Evolutionary conservation across 2,329 filamentous ascomycete species (phyloP), one percentile per base, ranked within the genome.

Genomic region (Niveomyces coronatus): DNA sequence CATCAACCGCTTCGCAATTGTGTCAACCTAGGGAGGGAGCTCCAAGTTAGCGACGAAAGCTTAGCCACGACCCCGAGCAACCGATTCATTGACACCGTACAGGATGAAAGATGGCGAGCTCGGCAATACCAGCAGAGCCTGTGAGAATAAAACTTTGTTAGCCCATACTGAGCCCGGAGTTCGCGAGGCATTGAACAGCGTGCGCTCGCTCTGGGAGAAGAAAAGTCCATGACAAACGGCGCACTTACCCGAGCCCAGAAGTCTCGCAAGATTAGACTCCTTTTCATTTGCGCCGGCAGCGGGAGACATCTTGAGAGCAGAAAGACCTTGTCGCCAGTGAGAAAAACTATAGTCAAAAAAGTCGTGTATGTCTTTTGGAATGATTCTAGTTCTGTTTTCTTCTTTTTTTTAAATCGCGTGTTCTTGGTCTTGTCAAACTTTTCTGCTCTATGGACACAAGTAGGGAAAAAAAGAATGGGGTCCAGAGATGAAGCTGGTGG

Each of bases 1-100:
- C 91, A 98, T 98, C 64, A 98, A 77, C 51, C 91, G 85, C 74
- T 98, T 98, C 47, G 91, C 89, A 54, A 93, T 95, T 35, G 91
- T 98, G 66, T 98, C 91, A 61, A 98, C 85, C 84, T 89, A 45
- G 10, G 31, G 14, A 9, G 11, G 3, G 10, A 15, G 15, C 35
- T 27, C 37, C 31, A 35, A 28, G 24, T 14, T 20, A 20, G n/a
- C 13, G 32, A 43, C 27, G 44, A 37, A 10, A n/a, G 17, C 6
- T 11, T 27, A 8, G 24, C 9, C 4, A 17, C n/a, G 20, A 31
- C 27, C 18, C 41, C 20, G 18, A 7, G 19, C 40, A 42, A 40
- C 43, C 42, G 17, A 19, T n/a, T 19, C 23, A 15, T 34, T 11
- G 37, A 40, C 40, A 44, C 58, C 71, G 50, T 72, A 86, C 86